Conservation (phyloP, 768 basidiomycete species). For the Auriculariales sp. region DNA sequence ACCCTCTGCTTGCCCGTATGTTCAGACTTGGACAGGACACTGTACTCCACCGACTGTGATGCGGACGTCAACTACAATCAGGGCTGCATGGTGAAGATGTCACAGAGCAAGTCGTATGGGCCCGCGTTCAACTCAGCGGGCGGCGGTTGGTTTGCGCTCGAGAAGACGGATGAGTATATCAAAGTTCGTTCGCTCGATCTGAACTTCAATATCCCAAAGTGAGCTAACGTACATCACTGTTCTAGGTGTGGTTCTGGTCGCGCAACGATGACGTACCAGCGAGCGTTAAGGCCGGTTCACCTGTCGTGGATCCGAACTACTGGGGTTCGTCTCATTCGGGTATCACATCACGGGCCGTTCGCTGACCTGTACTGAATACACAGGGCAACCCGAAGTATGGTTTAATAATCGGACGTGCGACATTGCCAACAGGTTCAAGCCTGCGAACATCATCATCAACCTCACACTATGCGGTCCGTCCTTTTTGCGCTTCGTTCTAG, state of each 20-base stretch:
- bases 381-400: neutral
- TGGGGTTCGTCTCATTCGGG: slow-evolving; percentile 22
- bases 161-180: slow-evolving; percentile 20
- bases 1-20: neutral
- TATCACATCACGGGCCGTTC: too few relatives aligned
- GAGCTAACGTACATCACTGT: too few relatives aligned
- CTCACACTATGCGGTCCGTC: slow-evolving; percentile 23
- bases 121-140: slow-evolving; percentile 17
- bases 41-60: slow-evolving; percentile 16
- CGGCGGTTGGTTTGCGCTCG: slow-evolving; percentile 31
- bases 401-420: slow-evolving; percentile 21
- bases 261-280: slow-evolving; percentile 22
- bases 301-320: slow-evolving; percentile 10
- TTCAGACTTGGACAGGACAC: slow-evolving; percentile 14
- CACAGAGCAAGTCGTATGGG: slow-evolving; percentile 15
- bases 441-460: slow-evolving; percentile 20
- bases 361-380: too few relatives aligned
- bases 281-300: slow-evolving; percentile 15
- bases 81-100: slow-evolving; percentile 22
- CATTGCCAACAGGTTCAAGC: slow-evolving; percentile 20
- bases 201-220: slow-evolving; percentile 6
- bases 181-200: slow-evolving; percentile 28
- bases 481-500: too few relatives aligned
- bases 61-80: slow-evolving; percentile 16
- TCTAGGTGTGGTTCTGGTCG: slow-evolving; percentile 51